Percentiles rank a stretch among this genome's conserved stretches.
phyloP scores from a whole-genome alignment of 345 rosid genomes.

The Isatis tinctoria region DNA sequence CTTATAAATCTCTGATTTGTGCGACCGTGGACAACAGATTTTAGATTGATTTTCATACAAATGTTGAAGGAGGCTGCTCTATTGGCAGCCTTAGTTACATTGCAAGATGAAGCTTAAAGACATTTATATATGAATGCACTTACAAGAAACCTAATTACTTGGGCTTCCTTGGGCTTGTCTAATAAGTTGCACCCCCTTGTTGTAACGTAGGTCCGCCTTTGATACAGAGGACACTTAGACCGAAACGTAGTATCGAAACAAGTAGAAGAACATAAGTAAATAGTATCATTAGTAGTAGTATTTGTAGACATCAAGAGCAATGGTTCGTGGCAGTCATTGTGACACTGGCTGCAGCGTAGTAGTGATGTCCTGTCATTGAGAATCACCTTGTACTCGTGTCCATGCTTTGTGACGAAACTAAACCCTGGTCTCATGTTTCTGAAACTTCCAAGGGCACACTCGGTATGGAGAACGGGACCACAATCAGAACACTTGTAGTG shows the following conservation, averaged over 20 bases:
- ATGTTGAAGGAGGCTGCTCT: too few relatives aligned
- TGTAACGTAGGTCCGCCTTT: too few relatives aligned
- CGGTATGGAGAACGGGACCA: constrained; percentile 1
- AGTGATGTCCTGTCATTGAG: background rate
- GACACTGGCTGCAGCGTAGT: background rate
- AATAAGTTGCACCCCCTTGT: too few relatives aligned
- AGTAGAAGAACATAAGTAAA: background rate
- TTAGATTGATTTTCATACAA: too few relatives aligned
- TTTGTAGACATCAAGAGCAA: constrained; percentile 1
- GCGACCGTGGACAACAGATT: too few relatives aligned
- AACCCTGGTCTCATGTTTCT: background rate
- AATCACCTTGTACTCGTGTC: background rate
- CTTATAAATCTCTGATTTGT: too few relatives aligned
- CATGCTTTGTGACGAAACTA: background rate
- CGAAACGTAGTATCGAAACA: background rate
- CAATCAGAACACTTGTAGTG: background rate
- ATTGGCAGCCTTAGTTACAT: too few relatives aligned
- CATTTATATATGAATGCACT: too few relatives aligned
- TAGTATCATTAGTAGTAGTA: background rate
- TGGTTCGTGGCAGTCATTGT: background rate
- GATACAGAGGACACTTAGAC: background rate
- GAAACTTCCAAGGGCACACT: constrained; percentile 4
- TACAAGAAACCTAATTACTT: too few relatives aligned
- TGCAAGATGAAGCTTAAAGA: too few relatives aligned
- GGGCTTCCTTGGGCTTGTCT: too few relatives aligned